These are phyloP conservation scores for Pleurotus cornucopiae DNA, from an alignment of 768 basidiomycete genomes.

Conservation along the genomic window DNA sequence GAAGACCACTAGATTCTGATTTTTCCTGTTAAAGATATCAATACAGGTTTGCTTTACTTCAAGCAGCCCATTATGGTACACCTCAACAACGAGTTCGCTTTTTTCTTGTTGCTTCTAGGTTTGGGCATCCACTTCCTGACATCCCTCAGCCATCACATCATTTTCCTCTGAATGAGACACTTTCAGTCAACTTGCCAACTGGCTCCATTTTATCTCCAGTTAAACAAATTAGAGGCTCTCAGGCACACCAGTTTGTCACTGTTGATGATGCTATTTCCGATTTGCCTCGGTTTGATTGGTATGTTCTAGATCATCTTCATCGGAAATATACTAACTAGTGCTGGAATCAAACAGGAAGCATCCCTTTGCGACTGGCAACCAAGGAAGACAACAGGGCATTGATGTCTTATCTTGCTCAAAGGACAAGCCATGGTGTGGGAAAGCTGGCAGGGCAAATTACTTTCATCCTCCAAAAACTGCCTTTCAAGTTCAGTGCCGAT, in stretches of 20 bases:
- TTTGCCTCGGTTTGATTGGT: constrained; percentile 75
- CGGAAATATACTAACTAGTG: no score
- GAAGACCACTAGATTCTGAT: not conserved
- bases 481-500: constrained; percentile 46
- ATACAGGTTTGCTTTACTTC: constrained; percentile 42
- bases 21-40: constrained; percentile 39
- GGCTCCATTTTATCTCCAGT: constrained; percentile 39
- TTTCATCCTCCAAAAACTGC: constrained; percentile 29
- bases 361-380: no score
- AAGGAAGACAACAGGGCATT: constrained; percentile 10
- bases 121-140: constrained; percentile 38
- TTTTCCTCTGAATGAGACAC: constrained; percentile 34
- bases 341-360: no score
- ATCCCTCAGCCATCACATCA: constrained; percentile 56
- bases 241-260: constrained; percentile 53
- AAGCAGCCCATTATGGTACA: constrained; percentile 54
- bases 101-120: constrained; percentile 45
- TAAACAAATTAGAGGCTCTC: constrained; percentile 41
- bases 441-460: constrained; percentile 26
- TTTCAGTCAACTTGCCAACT: constrained; percentile 51
- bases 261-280: constrained; percentile 75
- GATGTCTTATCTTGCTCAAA: constrained; percentile 34
- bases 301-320: constrained; percentile 9
- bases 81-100: constrained; percentile 54
- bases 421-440: constrained; percentile 31